These are phyloP conservation scores for Elaeis guineensis DNA, from an alignment of 176 grass and related monocot genomes.

Conservation along the genomic window DNA sequence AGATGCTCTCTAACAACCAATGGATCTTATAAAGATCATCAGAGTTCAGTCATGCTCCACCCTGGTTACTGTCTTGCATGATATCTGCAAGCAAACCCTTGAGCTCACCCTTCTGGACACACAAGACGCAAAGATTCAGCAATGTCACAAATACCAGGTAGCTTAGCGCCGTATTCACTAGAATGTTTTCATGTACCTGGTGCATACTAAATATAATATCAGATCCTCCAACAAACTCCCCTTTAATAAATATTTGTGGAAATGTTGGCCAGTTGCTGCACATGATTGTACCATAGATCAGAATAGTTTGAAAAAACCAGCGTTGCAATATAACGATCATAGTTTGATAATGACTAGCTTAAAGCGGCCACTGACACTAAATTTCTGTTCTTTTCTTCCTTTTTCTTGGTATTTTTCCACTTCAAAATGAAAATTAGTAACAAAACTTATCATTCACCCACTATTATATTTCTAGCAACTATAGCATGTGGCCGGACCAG, in stretches of 20 bases:
- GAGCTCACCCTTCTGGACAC: slow-evolving; percentile 78
- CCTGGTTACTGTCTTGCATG: slow-evolving; percentile 23
- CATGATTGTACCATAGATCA: slow-evolving; percentile 11
- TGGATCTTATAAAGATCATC: too few relatives aligned
- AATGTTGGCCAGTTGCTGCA: slow-evolving; percentile 91
- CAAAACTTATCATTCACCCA: too few relatives aligned
- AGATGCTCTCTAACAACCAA: too few relatives aligned
- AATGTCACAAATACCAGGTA: too few relatives aligned
- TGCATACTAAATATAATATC: slow-evolving; percentile 96
- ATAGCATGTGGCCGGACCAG: too few relatives aligned
- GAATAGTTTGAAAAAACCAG: not conserved
- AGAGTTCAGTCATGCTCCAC: slow-evolving; percentile 1
- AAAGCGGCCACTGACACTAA: too few relatives aligned
- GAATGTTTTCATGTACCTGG: slow-evolving; percentile 46
- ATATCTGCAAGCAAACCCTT: slow-evolving; percentile 52
- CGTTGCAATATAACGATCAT: too few relatives aligned
- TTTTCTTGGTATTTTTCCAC: too few relatives aligned
- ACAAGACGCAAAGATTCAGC: slow-evolving; percentile 3
- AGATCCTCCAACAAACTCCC: slow-evolving; percentile 89
- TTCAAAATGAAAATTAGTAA: too few relatives aligned
- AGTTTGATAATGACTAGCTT: too few relatives aligned
- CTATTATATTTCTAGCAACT: too few relatives aligned
- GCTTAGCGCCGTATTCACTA: not conserved
- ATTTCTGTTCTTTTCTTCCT: too few relatives aligned
- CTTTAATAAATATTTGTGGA: slow-evolving; percentile 95